Conservation (phyloP, 345 rosid species). For the Sapria himalayana region DNA sequence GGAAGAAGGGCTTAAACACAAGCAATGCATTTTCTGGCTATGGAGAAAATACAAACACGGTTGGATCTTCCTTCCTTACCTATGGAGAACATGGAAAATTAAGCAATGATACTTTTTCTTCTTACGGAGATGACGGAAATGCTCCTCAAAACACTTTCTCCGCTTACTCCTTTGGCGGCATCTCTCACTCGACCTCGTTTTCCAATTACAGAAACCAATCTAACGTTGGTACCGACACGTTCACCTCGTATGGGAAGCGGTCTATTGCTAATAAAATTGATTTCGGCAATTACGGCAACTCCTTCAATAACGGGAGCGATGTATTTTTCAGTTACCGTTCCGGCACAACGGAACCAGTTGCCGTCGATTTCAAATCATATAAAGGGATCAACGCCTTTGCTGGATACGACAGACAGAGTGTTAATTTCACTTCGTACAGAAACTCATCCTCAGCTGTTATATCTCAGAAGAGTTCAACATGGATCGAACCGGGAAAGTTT, state of each 20-base stretch:
- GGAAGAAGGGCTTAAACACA: slow-evolving; percentile 41
- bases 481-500: slow-evolving; percentile 79
- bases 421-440: slow-evolving; percentile 26
- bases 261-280: slow-evolving; percentile 22
- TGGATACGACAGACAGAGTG: slow-evolving; percentile 24
- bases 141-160: slow-evolving; percentile 42
- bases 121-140: slow-evolving; percentile 46
- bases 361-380: slow-evolving; percentile 28
- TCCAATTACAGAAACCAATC: slow-evolving; percentile 32
- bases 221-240: slow-evolving; percentile 41
- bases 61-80: slow-evolving; percentile 40
- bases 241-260: slow-evolving; percentile 40
- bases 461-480: slow-evolving; percentile 8
- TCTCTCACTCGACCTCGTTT: slow-evolving; percentile 23
- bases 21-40: slow-evolving; percentile 37
- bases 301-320: slow-evolving; percentile 35
- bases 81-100: slow-evolving; percentile 47
- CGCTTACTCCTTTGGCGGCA: slow-evolving; percentile 33
- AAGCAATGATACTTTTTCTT: slow-evolving; percentile 38
- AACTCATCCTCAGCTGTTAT: slow-evolving; percentile 10
- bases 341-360: slow-evolving; percentile 15
- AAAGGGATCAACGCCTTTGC: slow-evolving; percentile 33
- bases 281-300: slow-evolving; percentile 35
- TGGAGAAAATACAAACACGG: slow-evolving; percentile 31
- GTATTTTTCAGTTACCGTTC: slow-evolving; percentile 35